phyloP scores from a whole-genome alignment of 2,329 filamentous ascomycete genomes.

The Diplocarpon rosae region DNA sequence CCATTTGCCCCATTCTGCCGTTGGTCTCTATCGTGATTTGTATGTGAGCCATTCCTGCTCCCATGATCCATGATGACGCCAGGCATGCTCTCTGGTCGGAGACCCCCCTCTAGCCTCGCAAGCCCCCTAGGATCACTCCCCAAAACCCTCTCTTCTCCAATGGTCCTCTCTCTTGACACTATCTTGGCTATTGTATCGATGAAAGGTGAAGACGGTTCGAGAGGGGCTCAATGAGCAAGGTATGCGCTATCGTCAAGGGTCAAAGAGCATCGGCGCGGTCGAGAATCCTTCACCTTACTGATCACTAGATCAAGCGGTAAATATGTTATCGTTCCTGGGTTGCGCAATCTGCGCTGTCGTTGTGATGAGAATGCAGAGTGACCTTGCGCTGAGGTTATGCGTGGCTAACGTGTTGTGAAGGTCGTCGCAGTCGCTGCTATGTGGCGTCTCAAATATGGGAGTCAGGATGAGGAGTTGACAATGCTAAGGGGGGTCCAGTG shows the following conservation, averaged over 20 bases:
- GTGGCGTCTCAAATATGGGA: no score
- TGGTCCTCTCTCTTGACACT: constrained; percentile 25
- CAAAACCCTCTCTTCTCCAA: constrained; percentile 20
- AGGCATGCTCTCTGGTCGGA: constrained; percentile 34
- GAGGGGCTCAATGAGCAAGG: constrained; percentile 15
- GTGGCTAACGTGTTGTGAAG: no score
- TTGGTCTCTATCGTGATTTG: constrained; percentile 43
- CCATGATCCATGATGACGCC: constrained; percentile 47
- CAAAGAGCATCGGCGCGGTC: constrained; percentile 23
- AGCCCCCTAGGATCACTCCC: constrained; percentile 20
- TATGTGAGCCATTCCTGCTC: constrained; percentile 40
- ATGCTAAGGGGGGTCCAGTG: no score
- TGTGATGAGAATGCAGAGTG: no score
- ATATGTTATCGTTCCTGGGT: no score
- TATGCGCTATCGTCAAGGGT: constrained; percentile 22
- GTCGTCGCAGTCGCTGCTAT: no score
- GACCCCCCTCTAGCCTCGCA: constrained; percentile 18
- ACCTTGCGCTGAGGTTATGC: no score
- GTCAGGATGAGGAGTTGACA: no score
- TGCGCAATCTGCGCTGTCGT: no score
- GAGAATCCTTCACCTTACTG: neutral
- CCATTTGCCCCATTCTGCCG: constrained; percentile 36
- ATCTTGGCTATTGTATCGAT: constrained; percentile 25
- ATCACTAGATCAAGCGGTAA: no score
- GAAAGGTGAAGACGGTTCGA: constrained; percentile 3